Evolutionary conservation across 805 yeast genomes (phyloP), one percentile per base, ranked within the genome.

Genomic region (Saturnispora kantuleensis): DNA sequence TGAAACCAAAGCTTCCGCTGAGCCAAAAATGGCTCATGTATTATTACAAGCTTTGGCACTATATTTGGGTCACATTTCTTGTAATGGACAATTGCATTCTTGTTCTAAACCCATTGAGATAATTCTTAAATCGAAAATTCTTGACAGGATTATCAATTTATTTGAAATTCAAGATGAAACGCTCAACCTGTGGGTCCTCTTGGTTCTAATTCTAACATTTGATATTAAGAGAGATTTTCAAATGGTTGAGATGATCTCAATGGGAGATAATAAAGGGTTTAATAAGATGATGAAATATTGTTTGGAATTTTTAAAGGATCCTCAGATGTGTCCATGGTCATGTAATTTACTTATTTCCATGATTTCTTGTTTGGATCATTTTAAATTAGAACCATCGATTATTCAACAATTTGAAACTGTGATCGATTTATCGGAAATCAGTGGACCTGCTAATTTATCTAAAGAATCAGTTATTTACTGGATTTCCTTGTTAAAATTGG

Each of bases 381-480:
- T 16, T 10, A 30, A 38, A 7, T 11, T 60, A 2, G 83, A 78
- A 43, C 56, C 57, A 8, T 57, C 73, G 0, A 52, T 77, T 8
- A 45, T 63, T 4, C 72, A 67, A 37, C 75, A 73, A 48, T 57
- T 79, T 30, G 73, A 71, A 35, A 72, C 71, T 28, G 42, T 77
- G 1, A 60, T 74, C 39, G 82, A 79, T 32, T 55, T 73, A 5
- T 63, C 84, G 0, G 81, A 76, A 38, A 63, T 79, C 0, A 74
- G 73, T 56, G 90, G 90, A 0, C 90, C 93, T 2, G 54, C 60
- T 1, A 18, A 50, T 1, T 42, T 79, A 1, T 65, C 70, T 39
- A 62, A 70, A 36, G 75, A 70, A 39, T 63, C 82, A 3, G 60
- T 76, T 28, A 50, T 56, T 11, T 75, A 81, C 49, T 82, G 89